Evolutionary conservation across 2,329 filamentous ascomycete species (phyloP), one percentile per base, ranked within the genome.

Genomic region (Ophidiomyces ophidiicola): DNA sequence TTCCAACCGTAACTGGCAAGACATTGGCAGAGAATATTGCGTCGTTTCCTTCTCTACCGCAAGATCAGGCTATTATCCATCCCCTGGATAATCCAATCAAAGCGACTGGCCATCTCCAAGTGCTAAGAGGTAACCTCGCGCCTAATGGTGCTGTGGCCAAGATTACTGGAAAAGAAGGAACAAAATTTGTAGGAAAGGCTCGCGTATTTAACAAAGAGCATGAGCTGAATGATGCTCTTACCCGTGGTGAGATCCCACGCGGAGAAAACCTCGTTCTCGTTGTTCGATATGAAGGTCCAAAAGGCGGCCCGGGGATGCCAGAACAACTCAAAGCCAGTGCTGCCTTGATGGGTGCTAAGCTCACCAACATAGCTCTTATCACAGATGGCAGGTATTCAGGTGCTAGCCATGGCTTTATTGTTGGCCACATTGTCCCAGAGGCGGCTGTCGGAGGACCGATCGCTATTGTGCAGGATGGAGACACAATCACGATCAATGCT

Each of bases 131-230:
- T 14, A 94, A 93, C 58, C 71, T 94, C 21, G 84, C 87, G 2
- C 88, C 88, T 1, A 81, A 78, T 7, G 88, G 88, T 23, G 82
- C 87, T 1, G 87, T 96, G 1, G 87, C 86, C 44, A 96, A 96
- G 62, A 94, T 96, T 60, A 94, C 88, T 0, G 88, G 88, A 24
- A 94, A 94, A 59, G 88, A 96, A 60, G 88, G 88, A 2, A 71
- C 86, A 5, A 68, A 64, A 8, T 96, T 96, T 61, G 79, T 71
- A 0, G 88, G 88, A 34, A 76, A 76, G 47, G 88, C 85, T 0
- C 72, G 78, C 14, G 83, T 92, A 32, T 96, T 90, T 59, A 69
- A 94, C 61, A 88, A 90, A 54, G 88, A 94, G 61, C 70, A 77
- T 49, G 71, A 79, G 49, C 76, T 94, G 31, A 78, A 92, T 57